A percentile compares a stretch with the other conserved stretches of the same genome.
Conservation (phyloP, 495 filamentous ascomycete genomes). For the Astrothelium subdiscretum region DNA sequence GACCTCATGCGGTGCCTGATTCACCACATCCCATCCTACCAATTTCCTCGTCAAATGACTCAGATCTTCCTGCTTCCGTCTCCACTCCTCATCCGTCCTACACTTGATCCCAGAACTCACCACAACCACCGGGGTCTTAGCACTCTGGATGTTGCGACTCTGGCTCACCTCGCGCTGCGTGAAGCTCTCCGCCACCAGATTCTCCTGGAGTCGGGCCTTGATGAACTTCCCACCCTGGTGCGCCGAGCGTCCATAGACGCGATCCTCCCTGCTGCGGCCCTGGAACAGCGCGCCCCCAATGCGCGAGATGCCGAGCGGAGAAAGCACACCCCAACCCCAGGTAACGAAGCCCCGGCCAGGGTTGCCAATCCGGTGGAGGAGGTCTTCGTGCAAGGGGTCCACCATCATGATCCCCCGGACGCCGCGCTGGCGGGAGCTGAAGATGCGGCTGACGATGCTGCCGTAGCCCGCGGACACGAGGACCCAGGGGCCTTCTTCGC, state of each 20-base stretch:
- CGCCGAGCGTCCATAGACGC: conserved; percentile 63
- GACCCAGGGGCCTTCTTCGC: conserved; percentile 77
- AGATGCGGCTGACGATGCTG: conserved; percentile 79
- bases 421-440: conserved; percentile 65
- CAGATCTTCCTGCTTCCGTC: conserved; percentile 66
- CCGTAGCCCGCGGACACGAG: conserved; percentile 63
- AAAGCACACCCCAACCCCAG: conserved; percentile 76
- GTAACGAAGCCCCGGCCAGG: conserved; percentile 66
- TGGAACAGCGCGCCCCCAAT: conserved; percentile 65
- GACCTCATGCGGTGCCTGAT: conserved; percentile 73
- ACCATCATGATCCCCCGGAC: conserved; percentile 73
- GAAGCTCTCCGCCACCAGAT: conserved; percentile 69
- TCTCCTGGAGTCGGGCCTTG: conserved; percentile 87
- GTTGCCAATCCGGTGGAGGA: conserved; percentile 52
- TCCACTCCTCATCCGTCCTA: conserved; percentile 54
- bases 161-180: conserved; percentile 69
- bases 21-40: conserved; percentile 75
- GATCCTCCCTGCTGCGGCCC: conserved; percentile 69
- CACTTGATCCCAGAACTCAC: conserved; percentile 65
- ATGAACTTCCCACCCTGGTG: conserved; percentile 72
- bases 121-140: conserved; percentile 62
- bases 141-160: conserved; percentile 62
- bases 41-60: conserved; percentile 66
- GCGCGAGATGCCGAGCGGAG: conserved; percentile 73
- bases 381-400: conserved; percentile 76